Conservation (phyloP, 495 filamentous ascomycete species). For the Aspergillus hancockii region DNA sequence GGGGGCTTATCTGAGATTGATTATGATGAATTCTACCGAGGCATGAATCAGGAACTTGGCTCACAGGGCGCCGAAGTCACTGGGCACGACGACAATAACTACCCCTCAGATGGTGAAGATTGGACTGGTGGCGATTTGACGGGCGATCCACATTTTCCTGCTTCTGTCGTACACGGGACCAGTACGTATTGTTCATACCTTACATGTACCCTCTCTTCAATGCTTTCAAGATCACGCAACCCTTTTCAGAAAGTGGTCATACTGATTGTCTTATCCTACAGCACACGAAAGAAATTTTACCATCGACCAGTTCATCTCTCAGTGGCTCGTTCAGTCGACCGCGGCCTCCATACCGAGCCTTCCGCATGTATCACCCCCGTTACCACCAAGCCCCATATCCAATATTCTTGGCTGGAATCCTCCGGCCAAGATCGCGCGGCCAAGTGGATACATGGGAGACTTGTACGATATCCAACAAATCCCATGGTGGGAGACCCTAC, state of each 20-base stretch:
- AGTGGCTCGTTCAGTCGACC: slow-evolving; percentile 37
- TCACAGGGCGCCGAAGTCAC: slow-evolving; percentile 21
- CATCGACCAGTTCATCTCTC: slow-evolving; percentile 46
- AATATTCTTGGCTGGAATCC: slow-evolving; percentile 40
- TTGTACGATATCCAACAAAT: slow-evolving; percentile 77
- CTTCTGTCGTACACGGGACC: slow-evolving; percentile 35
- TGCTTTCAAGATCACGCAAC: neutral
- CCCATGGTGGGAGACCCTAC: slow-evolving; percentile 64
- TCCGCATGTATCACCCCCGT: slow-evolving; percentile 16
- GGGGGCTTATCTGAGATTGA: slow-evolving; percentile 29
- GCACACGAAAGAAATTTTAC: slow-evolving; percentile 46
- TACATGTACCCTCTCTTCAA: neutral
- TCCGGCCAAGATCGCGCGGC: slow-evolving; percentile 42
- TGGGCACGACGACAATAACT: slow-evolving; percentile 24
- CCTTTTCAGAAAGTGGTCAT: neutral
- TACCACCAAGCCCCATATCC: slow-evolving; percentile 27
- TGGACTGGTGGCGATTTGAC: slow-evolving; percentile 15
- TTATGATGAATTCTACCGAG: slow-evolving; percentile 38
- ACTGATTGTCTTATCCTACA: slow-evolving; percentile 15
- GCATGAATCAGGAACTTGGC: slow-evolving; percentile 21
- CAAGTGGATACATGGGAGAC: slow-evolving; percentile 53
- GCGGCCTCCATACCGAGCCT: slow-evolving; percentile 23
- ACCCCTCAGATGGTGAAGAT: slow-evolving; percentile 23
- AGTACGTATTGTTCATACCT: slow-evolving; percentile 28
- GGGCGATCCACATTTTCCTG: slow-evolving; percentile 26